Evolutionary conservation across 331 rosid genomes (phyloP).

Genomic region (Pyrus hybrid): DNA sequence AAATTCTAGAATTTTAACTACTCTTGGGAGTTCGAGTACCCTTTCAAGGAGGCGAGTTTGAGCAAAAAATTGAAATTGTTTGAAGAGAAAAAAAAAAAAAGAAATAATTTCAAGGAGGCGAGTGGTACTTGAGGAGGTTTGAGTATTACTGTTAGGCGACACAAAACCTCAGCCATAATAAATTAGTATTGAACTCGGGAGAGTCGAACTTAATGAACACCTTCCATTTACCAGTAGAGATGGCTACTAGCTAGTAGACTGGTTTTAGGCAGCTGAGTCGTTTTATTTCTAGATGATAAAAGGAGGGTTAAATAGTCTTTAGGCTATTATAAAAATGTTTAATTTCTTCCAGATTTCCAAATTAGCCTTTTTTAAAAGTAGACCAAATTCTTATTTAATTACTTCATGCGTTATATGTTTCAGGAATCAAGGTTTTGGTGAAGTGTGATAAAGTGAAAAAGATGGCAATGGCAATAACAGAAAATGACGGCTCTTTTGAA

Average conservation of each 20-base stretch:
- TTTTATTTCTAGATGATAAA: background rate
- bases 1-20: background rate
- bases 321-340: too few species aligned
- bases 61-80: too few species aligned
- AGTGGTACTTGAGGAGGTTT: background rate
- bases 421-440: constrained; percentile 55
- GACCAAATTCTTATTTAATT: background rate
- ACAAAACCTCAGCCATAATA: background rate
- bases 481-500: constrained; percentile 56
- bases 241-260: too few species aligned
- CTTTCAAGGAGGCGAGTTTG: too few species aligned
- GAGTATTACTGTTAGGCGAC: background rate
- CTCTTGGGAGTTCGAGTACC: background rate
- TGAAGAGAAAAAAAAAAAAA: too few species aligned
- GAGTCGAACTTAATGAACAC: background rate
- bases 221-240: background rate
- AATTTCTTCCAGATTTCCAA: background rate
- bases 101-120: too few species aligned
- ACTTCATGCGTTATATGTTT: background rate
- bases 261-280: background rate
- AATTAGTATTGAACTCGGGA: background rate
- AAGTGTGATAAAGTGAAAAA: constrained; percentile 53
- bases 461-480: constrained; percentile 33
- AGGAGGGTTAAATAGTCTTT: background rate
- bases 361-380: background rate